phyloP scores from a whole-genome alignment of 73 alveolate genomes.

The Paramecium primaurelia region DNA sequence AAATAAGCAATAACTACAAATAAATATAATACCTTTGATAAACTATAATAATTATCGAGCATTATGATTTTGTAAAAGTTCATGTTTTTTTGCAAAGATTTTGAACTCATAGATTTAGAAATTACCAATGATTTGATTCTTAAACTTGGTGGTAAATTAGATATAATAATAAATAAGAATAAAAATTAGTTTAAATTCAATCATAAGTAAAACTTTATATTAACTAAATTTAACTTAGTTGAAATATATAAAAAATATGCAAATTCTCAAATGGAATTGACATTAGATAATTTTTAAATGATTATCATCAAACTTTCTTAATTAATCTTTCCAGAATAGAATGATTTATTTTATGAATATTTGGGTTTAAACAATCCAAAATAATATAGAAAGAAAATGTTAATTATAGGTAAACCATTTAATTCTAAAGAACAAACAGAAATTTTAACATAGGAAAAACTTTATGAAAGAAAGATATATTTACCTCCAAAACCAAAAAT shows the following conservation, averaged over 20 bases:
- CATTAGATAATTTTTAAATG: not conserved
- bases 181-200: not conserved
- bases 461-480: not conserved
- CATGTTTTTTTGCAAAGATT: slow-evolving; percentile 16
- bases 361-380: not conserved
- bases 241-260: not conserved
- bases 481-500: slow-evolving; percentile 8
- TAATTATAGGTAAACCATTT: not conserved
- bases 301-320: not conserved
- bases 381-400: not conserved
- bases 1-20: not conserved
- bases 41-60: not conserved
- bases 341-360: not conserved
- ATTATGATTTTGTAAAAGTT: not conserved
- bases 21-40: not conserved
- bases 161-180: not conserved
- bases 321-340: not conserved
- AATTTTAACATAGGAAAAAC: not conserved
- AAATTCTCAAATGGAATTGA: not conserved
- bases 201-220: not conserved
- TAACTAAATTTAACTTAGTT: not conserved
- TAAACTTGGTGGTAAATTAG: not conserved
- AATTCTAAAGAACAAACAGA: not conserved
- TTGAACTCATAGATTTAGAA: not conserved
- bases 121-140: not conserved